phyloP scores from a whole-genome alignment of 1,139 yeast species.

The Candida smagusa region DNA sequence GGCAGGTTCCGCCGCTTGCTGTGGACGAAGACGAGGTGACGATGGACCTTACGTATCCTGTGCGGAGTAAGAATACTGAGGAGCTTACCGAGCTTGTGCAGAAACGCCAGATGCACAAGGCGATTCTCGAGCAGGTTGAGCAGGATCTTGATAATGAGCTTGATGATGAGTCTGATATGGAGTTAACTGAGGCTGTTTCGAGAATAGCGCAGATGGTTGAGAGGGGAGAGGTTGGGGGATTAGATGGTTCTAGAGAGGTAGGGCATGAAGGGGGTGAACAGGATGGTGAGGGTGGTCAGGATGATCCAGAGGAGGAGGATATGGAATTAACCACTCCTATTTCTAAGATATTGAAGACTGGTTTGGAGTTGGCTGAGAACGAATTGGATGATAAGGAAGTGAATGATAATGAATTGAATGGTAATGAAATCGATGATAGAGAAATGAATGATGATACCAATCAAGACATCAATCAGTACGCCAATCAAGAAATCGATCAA shows the following conservation, averaged over 20 bases:
- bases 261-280: too few relatives aligned
- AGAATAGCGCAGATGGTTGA: conserved; percentile 3
- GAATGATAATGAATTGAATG: too few relatives aligned
- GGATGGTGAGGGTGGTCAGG: not conserved
- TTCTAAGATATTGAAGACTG: too few relatives aligned
- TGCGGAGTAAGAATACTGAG: conserved; percentile 6
- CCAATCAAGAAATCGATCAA: too few relatives aligned
- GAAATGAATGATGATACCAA: too few relatives aligned
- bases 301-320: not conserved
- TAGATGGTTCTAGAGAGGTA: too few relatives aligned
- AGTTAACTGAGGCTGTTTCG: conserved; percentile 8
- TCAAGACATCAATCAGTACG: too few relatives aligned
- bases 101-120: not conserved
- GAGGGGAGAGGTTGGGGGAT: too few relatives aligned
- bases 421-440: too few relatives aligned
- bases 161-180: conserved; percentile 1
- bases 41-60: conserved; percentile 13
- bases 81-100: conserved; percentile 2
- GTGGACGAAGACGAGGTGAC: conserved; percentile 9
- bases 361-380: too few relatives aligned
- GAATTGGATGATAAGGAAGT: too few relatives aligned
- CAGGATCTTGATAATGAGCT: not conserved
- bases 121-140: not conserved
- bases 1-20: conserved; percentile 4
- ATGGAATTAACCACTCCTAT: too few relatives aligned